phyloP scores from a whole-genome alignment of 148 eudicot species.

The Camellia granthamiana region DNA sequence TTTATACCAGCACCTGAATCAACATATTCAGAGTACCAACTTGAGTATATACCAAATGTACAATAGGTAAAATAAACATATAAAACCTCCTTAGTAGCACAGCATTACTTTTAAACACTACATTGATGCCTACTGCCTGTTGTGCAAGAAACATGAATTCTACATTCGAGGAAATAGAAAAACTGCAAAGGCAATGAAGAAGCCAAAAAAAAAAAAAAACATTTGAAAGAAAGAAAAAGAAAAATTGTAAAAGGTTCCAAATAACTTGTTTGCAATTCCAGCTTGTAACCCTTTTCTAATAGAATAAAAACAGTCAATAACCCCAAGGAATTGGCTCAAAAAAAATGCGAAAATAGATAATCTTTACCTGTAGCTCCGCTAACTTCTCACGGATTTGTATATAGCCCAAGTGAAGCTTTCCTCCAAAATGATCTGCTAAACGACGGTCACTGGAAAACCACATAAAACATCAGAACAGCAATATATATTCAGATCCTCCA shows the following conservation, averaged over 20 bases:
- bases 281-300: not conserved
- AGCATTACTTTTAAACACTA: not conserved
- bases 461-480: slow-evolving; percentile 13
- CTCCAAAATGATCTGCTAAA: slow-evolving; percentile 98
- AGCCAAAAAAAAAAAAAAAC: not conserved
- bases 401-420: slow-evolving; percentile 95
- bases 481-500: not conserved
- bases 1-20: slow-evolving; percentile 76
- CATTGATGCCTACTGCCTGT: not conserved
- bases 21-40: slow-evolving; percentile 51
- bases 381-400: slow-evolving; percentile 98
- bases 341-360: not conserved
- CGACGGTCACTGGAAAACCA: slow-evolving; percentile 89
- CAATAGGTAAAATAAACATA: slow-evolving; percentile 7
- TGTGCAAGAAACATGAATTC: not conserved
- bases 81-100: not conserved
- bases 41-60: slow-evolving; percentile 22
- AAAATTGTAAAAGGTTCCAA: not conserved
- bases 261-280: not conserved
- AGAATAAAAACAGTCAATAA: not conserved
- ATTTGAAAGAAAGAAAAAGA: no score
- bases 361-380: slow-evolving; percentile 79
- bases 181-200: not conserved
- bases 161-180: slow-evolving; percentile 6
- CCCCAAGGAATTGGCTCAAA: not conserved